Base-by-base conservation (phyloP, 73 alveolate species). In the Paraurostyla sp. region DNA sequence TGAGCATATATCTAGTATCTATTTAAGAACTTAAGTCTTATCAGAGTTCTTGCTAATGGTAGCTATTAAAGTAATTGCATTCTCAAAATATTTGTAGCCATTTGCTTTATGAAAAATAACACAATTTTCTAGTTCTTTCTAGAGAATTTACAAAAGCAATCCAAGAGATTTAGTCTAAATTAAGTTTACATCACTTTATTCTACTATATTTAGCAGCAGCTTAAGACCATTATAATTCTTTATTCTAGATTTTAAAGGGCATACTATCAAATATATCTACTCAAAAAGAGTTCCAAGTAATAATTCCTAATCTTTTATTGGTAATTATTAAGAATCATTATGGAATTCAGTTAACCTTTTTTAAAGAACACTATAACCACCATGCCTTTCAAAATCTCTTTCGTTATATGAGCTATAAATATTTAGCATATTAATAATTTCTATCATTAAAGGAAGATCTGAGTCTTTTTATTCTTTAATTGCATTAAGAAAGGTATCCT, bases 341-440 rank as follows among this genome's bases (percentile, higher is more conserved):
- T 65, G 23, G 25, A 56, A 65, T 65, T 65, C 41, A 20, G 7
- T 3, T 20, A 65, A 30, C 41, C 82, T 65, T 3, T 20, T 30
- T 40, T 65, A 22, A 35, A 65, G 58, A 16, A 7, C 36, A 40
- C 82, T 65, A 40, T 65, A 65, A 22, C 82, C 82, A 7, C 82
- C 82, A 18, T 65, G 58, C 41, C 82, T 65, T 35, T 65, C 82
- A 38, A 65, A 65, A 22, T 65, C 82, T 40, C 82, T 65, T 38
- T 65, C 82, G 41, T 65, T 65, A 38, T 65, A 65, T 15, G 41
- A 22, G 41, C 82, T 65, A 58, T 65, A 65, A 22, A 22, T 65
- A 38, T 38, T 65, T 15, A 65, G 82, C 9, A 65, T 33, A 2
- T 58, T 38, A 6, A 18, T n/a, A 32, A 65, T 65, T 22, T 65